A percentile compares a stretch with the other conserved stretches of the same genome.
Conservation (phyloP, 1,284 basidiomycete species). For the Earliella scabrosa region DNA sequence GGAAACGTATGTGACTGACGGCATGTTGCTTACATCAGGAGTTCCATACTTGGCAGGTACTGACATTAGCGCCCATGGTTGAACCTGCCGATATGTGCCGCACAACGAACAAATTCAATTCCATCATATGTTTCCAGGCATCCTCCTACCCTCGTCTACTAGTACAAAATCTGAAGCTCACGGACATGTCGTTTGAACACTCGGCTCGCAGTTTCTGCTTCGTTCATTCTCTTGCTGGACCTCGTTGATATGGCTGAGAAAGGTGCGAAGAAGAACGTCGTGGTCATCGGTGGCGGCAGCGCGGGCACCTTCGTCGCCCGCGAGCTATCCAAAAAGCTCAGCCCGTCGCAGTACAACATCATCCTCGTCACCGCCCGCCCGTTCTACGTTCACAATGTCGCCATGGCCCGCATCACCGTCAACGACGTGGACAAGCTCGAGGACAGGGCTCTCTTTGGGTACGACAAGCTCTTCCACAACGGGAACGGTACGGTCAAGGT, state of each 20-base stretch:
- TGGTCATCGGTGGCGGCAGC: slow-evolving; percentile 44
- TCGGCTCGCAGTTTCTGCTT: no score
- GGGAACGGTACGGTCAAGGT: slow-evolving; percentile 49
- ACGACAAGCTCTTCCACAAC: slow-evolving; percentile 50
- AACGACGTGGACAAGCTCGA: slow-evolving; percentile 38
- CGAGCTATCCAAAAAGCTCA: slow-evolving; percentile 38
- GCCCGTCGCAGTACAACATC: slow-evolving; percentile 36
- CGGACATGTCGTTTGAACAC: no score
- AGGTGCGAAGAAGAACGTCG: slow-evolving; percentile 36
- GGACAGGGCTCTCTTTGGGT: slow-evolving; percentile 40
- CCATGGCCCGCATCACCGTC: slow-evolving; percentile 39
- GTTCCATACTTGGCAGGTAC: no score
- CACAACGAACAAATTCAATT: no score
- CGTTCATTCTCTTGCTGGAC: no score
- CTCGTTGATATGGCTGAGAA: slow-evolving; percentile 3
- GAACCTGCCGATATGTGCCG: no score
- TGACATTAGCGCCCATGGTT: no score
- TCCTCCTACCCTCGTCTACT: no score
- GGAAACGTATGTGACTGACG: no score
- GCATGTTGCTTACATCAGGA: no score
- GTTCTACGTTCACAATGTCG: slow-evolving; percentile 39
- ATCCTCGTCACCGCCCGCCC: slow-evolving; percentile 40
- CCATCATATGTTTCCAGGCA: no score
- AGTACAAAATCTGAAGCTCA: no score
- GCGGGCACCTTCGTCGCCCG: slow-evolving; percentile 35